Percentiles rank a stretch among this genome's conserved stretches.
phyloP scores from a whole-genome alignment of 805 yeast genomes.

The Candida patagonica region DNA sequence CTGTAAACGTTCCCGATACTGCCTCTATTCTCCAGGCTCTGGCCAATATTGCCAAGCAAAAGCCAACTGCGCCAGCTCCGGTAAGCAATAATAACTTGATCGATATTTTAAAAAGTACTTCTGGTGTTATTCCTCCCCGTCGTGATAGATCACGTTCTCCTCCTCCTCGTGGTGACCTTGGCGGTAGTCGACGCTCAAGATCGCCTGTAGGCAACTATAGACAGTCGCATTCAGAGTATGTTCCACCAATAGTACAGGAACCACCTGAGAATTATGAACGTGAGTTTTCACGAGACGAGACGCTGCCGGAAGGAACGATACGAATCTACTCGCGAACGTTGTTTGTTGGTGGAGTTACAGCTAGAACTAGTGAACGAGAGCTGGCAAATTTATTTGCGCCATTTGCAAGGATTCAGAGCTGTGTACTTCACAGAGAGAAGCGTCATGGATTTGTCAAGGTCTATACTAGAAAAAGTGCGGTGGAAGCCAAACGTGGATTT shows the following conservation, averaged over 20 bases:
- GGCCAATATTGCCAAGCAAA: conserved; percentile 49
- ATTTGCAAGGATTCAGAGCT: conserved; percentile 85
- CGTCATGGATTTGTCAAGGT: conserved; percentile 96
- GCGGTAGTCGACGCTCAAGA: conserved; percentile 4
- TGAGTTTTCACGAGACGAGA: conserved; percentile 46
- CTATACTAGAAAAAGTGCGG: conserved; percentile 87
- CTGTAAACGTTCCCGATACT: conserved; percentile 36
- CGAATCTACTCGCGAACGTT: conserved; percentile 84
- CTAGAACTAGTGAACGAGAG: conserved; percentile 65
- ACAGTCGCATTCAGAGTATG: neutral
- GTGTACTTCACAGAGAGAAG: conserved; percentile 77
- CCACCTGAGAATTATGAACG: conserved; percentile 1
- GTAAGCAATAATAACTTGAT: conserved; percentile 1
- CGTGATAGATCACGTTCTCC: conserved; percentile 15
- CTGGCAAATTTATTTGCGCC: conserved; percentile 67
- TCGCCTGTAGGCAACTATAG: neutral
- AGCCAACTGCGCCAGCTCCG: conserved; percentile 21
- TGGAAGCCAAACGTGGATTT: conserved; percentile 63
- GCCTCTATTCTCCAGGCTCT: conserved; percentile 60
- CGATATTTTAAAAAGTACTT: conserved; percentile 2
- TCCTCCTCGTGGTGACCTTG: too few relatives aligned
- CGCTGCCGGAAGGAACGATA: conserved; percentile 67
- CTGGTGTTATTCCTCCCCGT: conserved; percentile 12
- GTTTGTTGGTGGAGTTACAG: conserved; percentile 90
- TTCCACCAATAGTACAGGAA: too few relatives aligned